A percentile compares a stretch with the other conserved stretches of the same genome.
Evolutionary conservation across 257 asterid genomes (phyloP).

Genomic region (Solanum chilense): DNA sequence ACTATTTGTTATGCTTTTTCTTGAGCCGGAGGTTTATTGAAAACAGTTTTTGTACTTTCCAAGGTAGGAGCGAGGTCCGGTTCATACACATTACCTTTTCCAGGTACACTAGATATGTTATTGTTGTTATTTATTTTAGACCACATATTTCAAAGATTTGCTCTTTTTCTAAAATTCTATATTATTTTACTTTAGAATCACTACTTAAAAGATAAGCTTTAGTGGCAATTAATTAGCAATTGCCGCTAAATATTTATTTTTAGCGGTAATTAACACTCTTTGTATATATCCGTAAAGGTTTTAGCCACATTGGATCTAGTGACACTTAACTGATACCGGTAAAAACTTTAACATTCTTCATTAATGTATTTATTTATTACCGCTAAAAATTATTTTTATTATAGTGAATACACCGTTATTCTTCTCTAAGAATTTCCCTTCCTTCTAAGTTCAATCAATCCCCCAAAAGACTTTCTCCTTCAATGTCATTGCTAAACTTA

Average conservation of each 20-base stretch:
- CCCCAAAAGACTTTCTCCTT: not conserved
- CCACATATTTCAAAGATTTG: too few species aligned
- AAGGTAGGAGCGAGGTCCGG: not conserved
- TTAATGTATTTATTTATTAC: too few species aligned
- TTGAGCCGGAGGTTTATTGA: accelerated
- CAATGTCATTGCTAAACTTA: not conserved
- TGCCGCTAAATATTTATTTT: too few species aligned
- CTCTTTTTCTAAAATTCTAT: not conserved
- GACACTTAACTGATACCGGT: too few species aligned
- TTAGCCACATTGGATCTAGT: accelerated
- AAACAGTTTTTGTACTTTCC: accelerated
- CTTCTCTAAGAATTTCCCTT: not conserved
- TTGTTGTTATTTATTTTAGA: not conserved
- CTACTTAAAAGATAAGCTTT: too few species aligned
- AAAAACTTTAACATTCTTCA: too few species aligned
- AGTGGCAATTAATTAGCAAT: accelerated
- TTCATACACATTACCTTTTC: not conserved
- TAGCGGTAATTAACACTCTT: too few species aligned
- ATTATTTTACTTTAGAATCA: not conserved
- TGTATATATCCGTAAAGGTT: too few species aligned
- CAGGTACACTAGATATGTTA: accelerated
- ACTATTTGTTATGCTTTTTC: not conserved
- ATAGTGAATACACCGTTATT: not conserved
- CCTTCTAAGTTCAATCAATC: not conserved
- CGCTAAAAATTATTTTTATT: too few species aligned